Evolutionary conservation across 257 asterid genomes (phyloP), one percentile per base, ranked within the genome.

Genomic region (Paulownia fortunei): DNA sequence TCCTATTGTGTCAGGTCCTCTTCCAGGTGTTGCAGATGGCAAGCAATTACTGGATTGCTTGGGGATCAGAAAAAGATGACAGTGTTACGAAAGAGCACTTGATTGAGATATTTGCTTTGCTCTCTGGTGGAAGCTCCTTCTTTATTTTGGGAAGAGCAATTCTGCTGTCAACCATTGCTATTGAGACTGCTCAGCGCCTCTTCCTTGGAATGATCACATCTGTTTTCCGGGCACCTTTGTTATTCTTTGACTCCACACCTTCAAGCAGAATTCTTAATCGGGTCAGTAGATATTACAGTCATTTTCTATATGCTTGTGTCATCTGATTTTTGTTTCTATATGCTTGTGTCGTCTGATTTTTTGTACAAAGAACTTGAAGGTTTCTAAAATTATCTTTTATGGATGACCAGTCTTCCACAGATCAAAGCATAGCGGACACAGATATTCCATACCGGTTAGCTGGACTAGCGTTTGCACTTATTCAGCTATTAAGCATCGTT

Each of bases 31-130:
- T 93, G 66, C 98, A 93, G 61, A 93, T 93, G 82, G 93, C 86
- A 8, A 93, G 98, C 88, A 91, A 92, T 69, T 93, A 93, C 62
- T 93, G 98, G 98, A 86, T 93, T 11, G 93, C 98, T 12, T 93
- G 98, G 98, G 98, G 90, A 68, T 85, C 97, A 1, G 92, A 82
- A 59, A 84, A 78, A 76, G 84, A 83, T 58, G 86, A 82, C 6
- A 68, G 81, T 36, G 93, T 88, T 47, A 84, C 83, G 0, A 87
- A 80, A 61, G 55, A 73, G 74, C 41, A 75, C 41, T 78, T 91
- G 84, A 90, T 93, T 8, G 85, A 73, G 34, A 84, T 93, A 16
- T 93, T 93, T 76, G 90, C 87, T 56, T 68, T 90, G 77, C 86
- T 93, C 60, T 93, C 97, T 32, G 88, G 97, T 46, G 98, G 88